Conservation (phyloP, 306 rosid genomes). For the Quercus parvula region DNA sequence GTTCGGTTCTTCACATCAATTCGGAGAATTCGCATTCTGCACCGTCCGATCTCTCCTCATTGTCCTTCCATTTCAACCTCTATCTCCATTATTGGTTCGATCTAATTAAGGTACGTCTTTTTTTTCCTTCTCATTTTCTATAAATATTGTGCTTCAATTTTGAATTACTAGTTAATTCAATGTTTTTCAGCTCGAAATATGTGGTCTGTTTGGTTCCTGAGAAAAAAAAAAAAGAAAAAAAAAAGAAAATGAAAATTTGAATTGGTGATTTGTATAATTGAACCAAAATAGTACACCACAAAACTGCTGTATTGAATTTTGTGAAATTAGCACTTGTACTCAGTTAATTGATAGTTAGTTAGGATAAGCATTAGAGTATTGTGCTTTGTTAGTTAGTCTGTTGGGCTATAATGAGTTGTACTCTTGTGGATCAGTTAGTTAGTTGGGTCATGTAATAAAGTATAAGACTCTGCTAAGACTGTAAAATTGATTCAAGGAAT, state of each 20-base stretch:
- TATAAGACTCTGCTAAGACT: no score
- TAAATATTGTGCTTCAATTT: slow-evolving; percentile 1
- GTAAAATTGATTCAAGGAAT: no score
- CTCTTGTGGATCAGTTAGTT: no score
- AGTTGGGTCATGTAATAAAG: no score
- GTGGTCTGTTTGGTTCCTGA: background rate
- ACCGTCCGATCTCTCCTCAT: slow-evolving; percentile 35
- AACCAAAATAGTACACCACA: background rate
- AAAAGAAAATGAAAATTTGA: background rate
- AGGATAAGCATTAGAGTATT: no score
- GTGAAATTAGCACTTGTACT: no score
- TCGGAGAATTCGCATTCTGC: slow-evolving; percentile 36
- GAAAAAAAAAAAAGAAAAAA: background rate
- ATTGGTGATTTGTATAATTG: background rate
- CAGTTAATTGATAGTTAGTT: no score
- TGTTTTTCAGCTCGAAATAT: background rate
- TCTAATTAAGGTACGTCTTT: background rate
- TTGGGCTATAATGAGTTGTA: no score
- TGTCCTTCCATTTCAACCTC: slow-evolving; percentile 20
- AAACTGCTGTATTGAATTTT: no score
- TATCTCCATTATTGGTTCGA: slow-evolving; percentile 27
- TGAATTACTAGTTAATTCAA: background rate
- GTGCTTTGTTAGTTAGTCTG: no score
- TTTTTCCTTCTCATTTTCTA: background rate
- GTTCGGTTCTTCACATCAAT: slow-evolving; percentile 8